These are phyloP conservation scores for Hypoxylon sp. DNA, from an alignment of 2,329 filamentous ascomycete species.

Conservation along the genomic window DNA sequence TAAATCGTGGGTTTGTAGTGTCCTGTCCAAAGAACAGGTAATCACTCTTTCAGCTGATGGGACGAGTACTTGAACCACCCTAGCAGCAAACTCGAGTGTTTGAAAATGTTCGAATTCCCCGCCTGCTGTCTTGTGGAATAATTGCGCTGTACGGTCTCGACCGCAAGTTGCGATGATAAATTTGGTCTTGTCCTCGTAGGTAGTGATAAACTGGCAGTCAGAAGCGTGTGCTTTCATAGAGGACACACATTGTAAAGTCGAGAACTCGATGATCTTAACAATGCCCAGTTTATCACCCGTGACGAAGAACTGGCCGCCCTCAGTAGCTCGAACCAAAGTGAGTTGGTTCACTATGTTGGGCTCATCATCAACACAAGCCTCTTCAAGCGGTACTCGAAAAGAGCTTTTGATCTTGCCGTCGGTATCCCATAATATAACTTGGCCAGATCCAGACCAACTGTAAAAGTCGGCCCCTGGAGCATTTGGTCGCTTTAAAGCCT, in stretches of 20 bases:
- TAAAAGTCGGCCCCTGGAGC: slow-evolving; percentile 79
- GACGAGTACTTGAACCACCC: slow-evolving; percentile 81
- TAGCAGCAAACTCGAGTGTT: slow-evolving; percentile 92
- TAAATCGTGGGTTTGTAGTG: slow-evolving; percentile 85
- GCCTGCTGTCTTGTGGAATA: slow-evolving; percentile 76
- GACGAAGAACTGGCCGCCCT: slow-evolving; percentile 77
- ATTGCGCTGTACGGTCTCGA: slow-evolving; percentile 90
- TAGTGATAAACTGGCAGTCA: slow-evolving; percentile 85
- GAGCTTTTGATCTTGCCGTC: slow-evolving; percentile 78
- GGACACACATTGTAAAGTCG: slow-evolving; percentile 72
- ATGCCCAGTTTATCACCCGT: slow-evolving; percentile 91
- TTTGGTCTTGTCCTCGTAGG: slow-evolving; percentile 73
- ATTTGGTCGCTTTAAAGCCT: slow-evolving; percentile 73
- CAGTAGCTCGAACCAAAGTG: slow-evolving; percentile 71
- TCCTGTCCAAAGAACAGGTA: slow-evolving; percentile 90
- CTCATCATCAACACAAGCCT: slow-evolving; percentile 65
- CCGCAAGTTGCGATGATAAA: slow-evolving; percentile 86
- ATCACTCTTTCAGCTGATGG: slow-evolving; percentile 83
- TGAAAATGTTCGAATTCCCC: slow-evolving; percentile 83
- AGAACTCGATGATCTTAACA: slow-evolving; percentile 76
- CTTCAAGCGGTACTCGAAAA: slow-evolving; percentile 79
- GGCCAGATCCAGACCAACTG: slow-evolving; percentile 89
- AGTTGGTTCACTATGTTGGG: slow-evolving; percentile 71
- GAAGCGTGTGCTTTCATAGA: slow-evolving; percentile 88
- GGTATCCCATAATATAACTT: slow-evolving; percentile 85